phyloP scores from a whole-genome alignment of 345 rosid genomes.

The Pugionium dolabratum region DNA sequence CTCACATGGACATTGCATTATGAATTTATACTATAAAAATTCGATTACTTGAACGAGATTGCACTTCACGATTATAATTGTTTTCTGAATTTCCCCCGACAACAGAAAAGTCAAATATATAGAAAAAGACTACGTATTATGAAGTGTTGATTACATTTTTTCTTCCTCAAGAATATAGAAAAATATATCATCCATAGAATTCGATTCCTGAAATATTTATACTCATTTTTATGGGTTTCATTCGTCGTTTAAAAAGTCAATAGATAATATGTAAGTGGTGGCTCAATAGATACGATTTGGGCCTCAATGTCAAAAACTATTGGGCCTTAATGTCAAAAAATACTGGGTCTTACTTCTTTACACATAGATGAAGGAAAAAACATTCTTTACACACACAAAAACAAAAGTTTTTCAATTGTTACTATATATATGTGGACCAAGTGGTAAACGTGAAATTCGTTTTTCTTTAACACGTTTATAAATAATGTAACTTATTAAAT shows the following conservation, averaged over 20 bases:
- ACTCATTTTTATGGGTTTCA: no score
- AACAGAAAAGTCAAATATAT: slow-evolving; percentile 8
- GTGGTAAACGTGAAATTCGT: neutral
- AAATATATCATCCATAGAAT: neutral
- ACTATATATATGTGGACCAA: neutral
- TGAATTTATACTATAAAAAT: neutral
- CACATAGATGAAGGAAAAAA: neutral
- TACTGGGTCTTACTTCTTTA: no score
- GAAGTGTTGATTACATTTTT: neutral
- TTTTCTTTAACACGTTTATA: neutral
- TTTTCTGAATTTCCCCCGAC: neutral
- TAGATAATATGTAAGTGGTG: no score
- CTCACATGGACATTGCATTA: neutral
- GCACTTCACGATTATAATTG: neutral
- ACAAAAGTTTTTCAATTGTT: neutral
- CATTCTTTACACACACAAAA: neutral
- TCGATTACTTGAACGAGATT: neutral
- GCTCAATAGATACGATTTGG: no score
- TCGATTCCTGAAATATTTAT: neutral
- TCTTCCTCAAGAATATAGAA: neutral
- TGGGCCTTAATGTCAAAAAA: neutral
- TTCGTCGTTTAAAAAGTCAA: no score
- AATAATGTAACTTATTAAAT: neutral
- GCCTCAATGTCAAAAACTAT: neutral
- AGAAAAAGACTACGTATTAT: slow-evolving; percentile 5